These are phyloP conservation scores for Fusarium compactum DNA, from an alignment of 2,329 filamentous ascomycete genomes.

Conservation along the genomic window DNA sequence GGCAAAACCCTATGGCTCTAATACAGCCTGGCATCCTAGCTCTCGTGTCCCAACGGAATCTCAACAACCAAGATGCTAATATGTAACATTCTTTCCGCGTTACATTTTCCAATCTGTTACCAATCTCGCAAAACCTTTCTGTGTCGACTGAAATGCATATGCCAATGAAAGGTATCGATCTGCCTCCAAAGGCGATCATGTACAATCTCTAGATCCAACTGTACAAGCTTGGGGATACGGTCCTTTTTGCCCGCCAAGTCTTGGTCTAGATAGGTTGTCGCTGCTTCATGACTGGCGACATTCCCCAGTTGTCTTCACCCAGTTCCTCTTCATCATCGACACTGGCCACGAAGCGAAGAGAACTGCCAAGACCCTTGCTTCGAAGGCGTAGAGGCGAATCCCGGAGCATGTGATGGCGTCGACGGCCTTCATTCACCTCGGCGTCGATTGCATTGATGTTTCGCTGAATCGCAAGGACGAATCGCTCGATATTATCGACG, in stretches of 20 bases:
- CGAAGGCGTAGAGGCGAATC: slow-evolving; percentile 17
- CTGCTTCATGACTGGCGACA: not conserved
- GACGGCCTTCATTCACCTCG: not conserved
- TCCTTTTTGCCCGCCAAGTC: not conserved
- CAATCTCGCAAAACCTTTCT: not conserved
- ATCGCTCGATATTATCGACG: slow-evolving; percentile 4
- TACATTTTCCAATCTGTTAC: not conserved
- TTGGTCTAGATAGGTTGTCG: slow-evolving; percentile 19
- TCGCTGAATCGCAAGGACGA: not conserved
- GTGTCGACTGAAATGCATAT: not conserved
- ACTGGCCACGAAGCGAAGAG: slow-evolving; percentile 30
- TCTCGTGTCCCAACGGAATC: not conserved
- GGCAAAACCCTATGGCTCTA: not conserved
- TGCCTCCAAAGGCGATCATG: not conserved
- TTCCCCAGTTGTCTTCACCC: slow-evolving; percentile 27
- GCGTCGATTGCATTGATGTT: not conserved
- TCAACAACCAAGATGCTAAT: not conserved
- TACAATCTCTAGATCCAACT: not conserved
- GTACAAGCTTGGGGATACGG: not conserved
- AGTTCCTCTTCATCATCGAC: slow-evolving; percentile 35
- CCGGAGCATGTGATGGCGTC: not conserved
- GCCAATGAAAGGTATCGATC: not conserved
- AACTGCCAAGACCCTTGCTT: slow-evolving; percentile 42
- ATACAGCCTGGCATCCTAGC: not conserved
- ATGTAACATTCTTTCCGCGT: not conserved